These are phyloP conservation scores for Clarireedia hainanense DNA, from an alignment of 2,329 filamentous ascomycete species.

Conservation along the genomic window DNA sequence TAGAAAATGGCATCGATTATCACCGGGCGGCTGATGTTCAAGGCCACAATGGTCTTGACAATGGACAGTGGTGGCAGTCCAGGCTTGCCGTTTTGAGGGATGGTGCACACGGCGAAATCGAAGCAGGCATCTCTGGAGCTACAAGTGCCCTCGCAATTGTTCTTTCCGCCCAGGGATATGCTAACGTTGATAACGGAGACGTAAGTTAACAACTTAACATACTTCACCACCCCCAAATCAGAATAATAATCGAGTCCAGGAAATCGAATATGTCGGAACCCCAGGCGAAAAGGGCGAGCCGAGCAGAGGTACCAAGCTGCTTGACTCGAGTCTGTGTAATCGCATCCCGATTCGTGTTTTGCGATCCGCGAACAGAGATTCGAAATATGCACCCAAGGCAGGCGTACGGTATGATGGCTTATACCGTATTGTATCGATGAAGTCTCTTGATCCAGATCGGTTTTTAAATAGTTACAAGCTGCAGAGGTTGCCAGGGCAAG, in stretches of 20 bases:
- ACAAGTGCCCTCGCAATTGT: too few relatives aligned
- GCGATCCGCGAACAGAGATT: slow-evolving; percentile 33
- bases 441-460: too few relatives aligned
- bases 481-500: too few relatives aligned
- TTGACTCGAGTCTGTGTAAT: slow-evolving; percentile 30
- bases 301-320: slow-evolving; percentile 36
- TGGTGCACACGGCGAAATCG: too few relatives aligned
- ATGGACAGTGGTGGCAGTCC: too few relatives aligned
- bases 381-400: slow-evolving; percentile 35
- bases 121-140: too few relatives aligned
- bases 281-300: too few relatives aligned
- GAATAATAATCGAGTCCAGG: slow-evolving; percentile 21
- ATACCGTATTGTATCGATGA: slow-evolving; percentile 35
- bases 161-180: slow-evolving; percentile 27
- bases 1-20: too few relatives aligned
- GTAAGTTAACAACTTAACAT: slow-evolving; percentile 12
- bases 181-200: slow-evolving; percentile 40
- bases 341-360: slow-evolving; percentile 42
- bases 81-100: too few relatives aligned
- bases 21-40: too few relatives aligned
- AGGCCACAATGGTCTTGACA: too few relatives aligned
- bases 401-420: slow-evolving; percentile 52
- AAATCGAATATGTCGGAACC: slow-evolving; percentile 41
- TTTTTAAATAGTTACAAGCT: too few relatives aligned
- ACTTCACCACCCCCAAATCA: slow-evolving; percentile 2